Conservation (phyloP, 371 early-diverging fungal species). For the Nematocida sp. region DNA sequence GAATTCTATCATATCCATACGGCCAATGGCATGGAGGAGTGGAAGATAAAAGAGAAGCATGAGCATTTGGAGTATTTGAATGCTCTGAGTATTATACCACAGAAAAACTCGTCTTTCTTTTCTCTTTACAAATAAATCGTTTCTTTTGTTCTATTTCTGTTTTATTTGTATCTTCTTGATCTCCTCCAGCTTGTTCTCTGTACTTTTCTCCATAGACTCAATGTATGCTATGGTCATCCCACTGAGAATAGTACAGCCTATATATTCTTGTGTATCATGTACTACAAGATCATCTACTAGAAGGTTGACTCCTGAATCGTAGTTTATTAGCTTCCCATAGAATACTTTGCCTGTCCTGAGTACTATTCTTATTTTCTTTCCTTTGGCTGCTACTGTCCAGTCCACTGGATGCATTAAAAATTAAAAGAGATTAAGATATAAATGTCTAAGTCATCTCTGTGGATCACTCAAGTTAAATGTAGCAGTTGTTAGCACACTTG, state of each 20-base stretch:
- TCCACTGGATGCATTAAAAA: slow-evolving; percentile 51
- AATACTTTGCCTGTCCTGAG: slow-evolving; percentile 38
- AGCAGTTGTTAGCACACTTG: slow-evolving; percentile 28
- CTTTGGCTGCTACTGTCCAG: slow-evolving; percentile 25
- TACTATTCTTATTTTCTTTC: slow-evolving; percentile 29
- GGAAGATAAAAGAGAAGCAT: no score
- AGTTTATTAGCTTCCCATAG: slow-evolving; percentile 17
- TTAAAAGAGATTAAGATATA: slow-evolving; percentile 35
- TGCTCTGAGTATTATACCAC: no score
- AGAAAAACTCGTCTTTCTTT: not conserved
- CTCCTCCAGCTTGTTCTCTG: not conserved
- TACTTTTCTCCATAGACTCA: not conserved
- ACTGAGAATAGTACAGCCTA: slow-evolving; percentile 20
- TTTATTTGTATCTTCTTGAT: not conserved
- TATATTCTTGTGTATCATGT: not conserved
- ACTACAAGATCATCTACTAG: slow-evolving; percentile 8
- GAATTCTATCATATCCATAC: no score
- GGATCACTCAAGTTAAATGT: slow-evolving; percentile 4
- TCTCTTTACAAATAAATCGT: not conserved
- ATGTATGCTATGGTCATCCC: slow-evolving; percentile 47
- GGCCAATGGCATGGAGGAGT: no score
- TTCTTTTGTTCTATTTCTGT: not conserved
- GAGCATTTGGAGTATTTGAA: no score
- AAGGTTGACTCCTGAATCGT: slow-evolving; percentile 41
- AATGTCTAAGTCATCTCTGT: slow-evolving; percentile 12